Evolutionary conservation across 441 rosid genomes (phyloP), one percentile per base, ranked within the genome.

Genomic region (Cnidoscolus chayamansa): DNA sequence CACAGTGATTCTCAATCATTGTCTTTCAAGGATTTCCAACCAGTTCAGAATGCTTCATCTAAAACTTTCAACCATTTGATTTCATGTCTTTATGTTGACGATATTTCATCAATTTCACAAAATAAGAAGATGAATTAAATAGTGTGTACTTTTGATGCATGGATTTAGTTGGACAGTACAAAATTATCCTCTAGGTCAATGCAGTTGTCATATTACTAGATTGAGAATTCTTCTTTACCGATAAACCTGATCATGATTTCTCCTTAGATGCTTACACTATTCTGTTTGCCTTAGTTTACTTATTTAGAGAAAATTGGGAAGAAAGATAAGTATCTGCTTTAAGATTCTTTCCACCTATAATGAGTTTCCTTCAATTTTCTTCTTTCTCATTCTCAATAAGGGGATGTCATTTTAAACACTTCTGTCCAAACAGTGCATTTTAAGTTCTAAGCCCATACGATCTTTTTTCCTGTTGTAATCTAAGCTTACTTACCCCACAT

Each of bases 391-490:
- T 63, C 9, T n/a, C 50, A n/a, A 62, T n/a, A 63, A 3, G 17
- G 51, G 67, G 32, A 64, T n/a, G 10, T n/a, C 49, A 64, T 43
- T 43, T 45, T 15, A 30, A 60, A 25, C 13, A 35, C 63, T 59
- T 35, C 43, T 7, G 16, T 1, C 16, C 43, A 60, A 19, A 63
- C 51, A 15, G 31, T 3, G 6, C 5, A n/a, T 35, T 35, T 2
- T 49, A 65, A 49, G 19, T 19, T 63, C 32, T 19, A 43, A 45
- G 56, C 56, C 10, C 4, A 30, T 1, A 45, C 30, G 10, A 70
- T 19, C 65, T 58, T 70, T 20, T 45, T 45, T 58, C 65, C 65
- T 55, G 53, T 68, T 60, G 25, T 63, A 45, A n/a, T 50, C 50
- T 37, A 16, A 15, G 20, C 49, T n/a, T 62, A n/a, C 30, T 1